phyloP scores from a whole-genome alignment of 352 stramenopile species.

The Phytophthora ramorum region DNA sequence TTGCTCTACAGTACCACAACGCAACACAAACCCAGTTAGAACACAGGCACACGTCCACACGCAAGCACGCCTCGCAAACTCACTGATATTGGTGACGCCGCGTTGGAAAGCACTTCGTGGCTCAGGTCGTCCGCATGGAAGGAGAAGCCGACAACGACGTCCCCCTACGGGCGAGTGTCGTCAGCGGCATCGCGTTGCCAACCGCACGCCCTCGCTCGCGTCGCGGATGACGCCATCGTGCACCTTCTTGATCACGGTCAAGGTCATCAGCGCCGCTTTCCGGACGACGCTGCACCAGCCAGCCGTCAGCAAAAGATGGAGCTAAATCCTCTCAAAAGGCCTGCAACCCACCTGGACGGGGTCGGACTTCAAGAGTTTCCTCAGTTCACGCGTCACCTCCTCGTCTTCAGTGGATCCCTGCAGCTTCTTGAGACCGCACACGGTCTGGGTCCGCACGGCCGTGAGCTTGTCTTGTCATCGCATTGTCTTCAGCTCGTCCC shows the following conservation, averaged over 20 bases:
- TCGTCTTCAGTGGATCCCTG: constrained; percentile 46
- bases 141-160: constrained; percentile 86
- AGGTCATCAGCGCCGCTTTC: constrained; percentile 62
- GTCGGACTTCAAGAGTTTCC: constrained; percentile 71
- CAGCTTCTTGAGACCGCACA: constrained; percentile 65
- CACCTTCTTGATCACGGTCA: constrained; percentile 49
- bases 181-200: constrained; percentile 46
- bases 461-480: constrained; percentile 81
- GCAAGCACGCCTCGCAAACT: constrained; percentile 22
- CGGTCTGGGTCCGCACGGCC: constrained; percentile 61
- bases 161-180: constrained; percentile 59
- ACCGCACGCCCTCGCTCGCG: constrained; percentile 69
- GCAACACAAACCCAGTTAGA: not conserved
- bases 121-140: constrained; percentile 86
- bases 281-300: constrained; percentile 62
- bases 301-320: too few relatives aligned
- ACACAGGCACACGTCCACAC: not conserved
- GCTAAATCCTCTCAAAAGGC: too few relatives aligned
- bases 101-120: constrained; percentile 89
- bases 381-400: constrained; percentile 49
- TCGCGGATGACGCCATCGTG: constrained; percentile 75
- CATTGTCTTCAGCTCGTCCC: constrained; percentile 42
- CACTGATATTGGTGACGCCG: constrained; percentile 89
- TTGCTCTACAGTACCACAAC: constrained; percentile 59
- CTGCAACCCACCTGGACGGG: constrained; percentile 59